Evolutionary conservation across 768 basidiomycete genomes (phyloP), one percentile per base, ranked within the genome.

Genomic region (Suillus ampliporus): DNA sequence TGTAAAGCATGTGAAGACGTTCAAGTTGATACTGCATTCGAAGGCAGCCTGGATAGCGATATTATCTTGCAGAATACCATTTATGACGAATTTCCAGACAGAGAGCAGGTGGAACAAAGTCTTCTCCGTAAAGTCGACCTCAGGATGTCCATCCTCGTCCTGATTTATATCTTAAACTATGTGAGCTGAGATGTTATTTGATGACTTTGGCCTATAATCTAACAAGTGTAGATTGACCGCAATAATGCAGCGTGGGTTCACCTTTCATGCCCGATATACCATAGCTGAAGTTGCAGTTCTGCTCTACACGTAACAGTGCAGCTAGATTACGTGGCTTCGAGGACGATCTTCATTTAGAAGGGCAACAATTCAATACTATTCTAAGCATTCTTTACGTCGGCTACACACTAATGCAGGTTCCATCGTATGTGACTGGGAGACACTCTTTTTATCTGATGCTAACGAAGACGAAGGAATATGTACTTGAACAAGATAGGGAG

Each of bases 371-470:
- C 69, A 82, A 86, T 13, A 87, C 89, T 0, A 74, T 92, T 17
- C 74, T 92, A 46, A 88, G 88, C 46, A 84, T 89, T 57, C 80
- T 90, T 53, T 90, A 89, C 65, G 79, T 89, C 37, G 89, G 89
- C 17, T 92, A 92, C 69, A 89, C 89, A 61, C 74, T 90, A 43
- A 91, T 91, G 90, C 91, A 92, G 71, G 82, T 92, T 59, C 90
- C 90, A 38, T 89, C 87, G 87, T 89, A 67, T 69, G 87, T 76
- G 4, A 13, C 5, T 69, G 34, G 23, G 44, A 37, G 53, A 10
- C 26, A 54, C 28, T 50, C 19, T 44, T 28, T 37, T 59, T 28
- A 21, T 35, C 1, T n/a, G 54, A 26, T 43, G 52, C 7, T 51
- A 23, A 21, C 35, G 9, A n/a, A 19, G 53, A 19, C 50, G 26